Base-by-base conservation (phyloP, 2,329 filamentous ascomycete genomes). In the Ceratocystis huliohia region DNA sequence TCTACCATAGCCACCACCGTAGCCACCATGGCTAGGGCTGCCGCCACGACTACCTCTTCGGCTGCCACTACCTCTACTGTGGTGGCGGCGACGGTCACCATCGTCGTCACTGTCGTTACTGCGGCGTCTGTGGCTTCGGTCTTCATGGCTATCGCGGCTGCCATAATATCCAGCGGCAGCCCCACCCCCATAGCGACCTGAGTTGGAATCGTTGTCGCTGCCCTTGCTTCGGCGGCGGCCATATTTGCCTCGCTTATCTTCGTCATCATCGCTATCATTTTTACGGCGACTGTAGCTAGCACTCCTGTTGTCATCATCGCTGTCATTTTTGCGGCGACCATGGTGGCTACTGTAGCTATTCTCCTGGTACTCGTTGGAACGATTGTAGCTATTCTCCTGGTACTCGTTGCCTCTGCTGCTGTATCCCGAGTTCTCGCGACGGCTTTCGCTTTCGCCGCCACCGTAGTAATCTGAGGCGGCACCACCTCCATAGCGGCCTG, bases 291-390 rank as follows among this genome's bases (percentile, higher is more conserved):
- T 73, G 17, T 75, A 76, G 59, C 75, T 74, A 33, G 75, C 73
- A 65, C 78, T 78, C 65, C 33, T 41, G 37, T 62, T 57, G 6
- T 57, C 22, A 22, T 50, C n/a, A 53, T 65, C 61, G 37, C 66
- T 45, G 33, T 87, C 84, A 69, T 83, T 86, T 45, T 84, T 82
- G 70, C 83, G 81, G 72, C 86, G 76, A 70, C 83, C 81, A 72
- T 86, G 76, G 8, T 85, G 83, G 72, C 87, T 81, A 6, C 81
- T 84, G 70, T 86, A 86, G 61, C 80, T 80, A 13, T 82, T 80
- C 22, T 75, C 78, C 37, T 81, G 82, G 48, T 78, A 41, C 37
- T 41, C 37, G 37, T 41, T 41, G 37, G 80, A 82, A 69, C 83
- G 82, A 66, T 79, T 78, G 74, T 86, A 82, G 5, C 82, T 84